Evolutionary conservation across 1,139 yeast species (phyloP).

Genomic region (Saccharomyces uvarum): DNA sequence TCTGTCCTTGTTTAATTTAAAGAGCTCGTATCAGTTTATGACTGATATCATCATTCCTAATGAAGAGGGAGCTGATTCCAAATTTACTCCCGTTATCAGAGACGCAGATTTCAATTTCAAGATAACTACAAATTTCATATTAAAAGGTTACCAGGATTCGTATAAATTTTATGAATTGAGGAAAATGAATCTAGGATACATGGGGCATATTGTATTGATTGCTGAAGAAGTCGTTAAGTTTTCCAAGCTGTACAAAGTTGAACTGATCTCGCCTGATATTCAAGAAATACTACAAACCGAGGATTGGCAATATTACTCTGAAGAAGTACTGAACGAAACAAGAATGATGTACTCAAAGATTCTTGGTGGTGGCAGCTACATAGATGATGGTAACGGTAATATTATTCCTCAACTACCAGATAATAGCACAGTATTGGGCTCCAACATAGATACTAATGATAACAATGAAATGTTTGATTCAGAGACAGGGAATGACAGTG

Average conservation of each 20-base stretch:
- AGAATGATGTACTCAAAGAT: slow-evolving; percentile 92
- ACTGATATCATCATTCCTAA: slow-evolving; percentile 5
- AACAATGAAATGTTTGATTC: neutral
- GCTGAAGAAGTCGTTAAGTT: slow-evolving; percentile 97
- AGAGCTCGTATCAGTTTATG: slow-evolving; percentile 22
- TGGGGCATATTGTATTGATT: slow-evolving; percentile 93
- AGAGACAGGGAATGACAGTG: slow-evolving; percentile 7
- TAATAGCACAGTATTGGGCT: neutral
- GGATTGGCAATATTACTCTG: slow-evolving; percentile 80
- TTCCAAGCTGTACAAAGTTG: slow-evolving; percentile 38
- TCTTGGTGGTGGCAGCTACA: slow-evolving; percentile 51
- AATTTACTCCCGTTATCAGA: neutral
- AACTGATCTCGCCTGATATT: slow-evolving; percentile 32
- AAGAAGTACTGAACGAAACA: slow-evolving; percentile 77
- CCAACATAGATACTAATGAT: slow-evolving; percentile 1
- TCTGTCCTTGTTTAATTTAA: slow-evolving; percentile 27
- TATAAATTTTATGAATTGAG: slow-evolving; percentile 56
- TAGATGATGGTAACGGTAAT: slow-evolving; percentile 30
- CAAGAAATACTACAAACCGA: slow-evolving; percentile 37
- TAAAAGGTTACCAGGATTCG: slow-evolving; percentile 75
- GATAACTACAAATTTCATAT: slow-evolving; percentile 66
- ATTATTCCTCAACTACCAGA: slow-evolving; percentile 8
- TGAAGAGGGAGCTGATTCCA: neutral
- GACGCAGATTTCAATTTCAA: slow-evolving; percentile 43
- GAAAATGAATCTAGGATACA: slow-evolving; percentile 80